Evolutionary conservation across 257 asterid genomes (phyloP).

Genomic region (Solanum boliviense): DNA sequence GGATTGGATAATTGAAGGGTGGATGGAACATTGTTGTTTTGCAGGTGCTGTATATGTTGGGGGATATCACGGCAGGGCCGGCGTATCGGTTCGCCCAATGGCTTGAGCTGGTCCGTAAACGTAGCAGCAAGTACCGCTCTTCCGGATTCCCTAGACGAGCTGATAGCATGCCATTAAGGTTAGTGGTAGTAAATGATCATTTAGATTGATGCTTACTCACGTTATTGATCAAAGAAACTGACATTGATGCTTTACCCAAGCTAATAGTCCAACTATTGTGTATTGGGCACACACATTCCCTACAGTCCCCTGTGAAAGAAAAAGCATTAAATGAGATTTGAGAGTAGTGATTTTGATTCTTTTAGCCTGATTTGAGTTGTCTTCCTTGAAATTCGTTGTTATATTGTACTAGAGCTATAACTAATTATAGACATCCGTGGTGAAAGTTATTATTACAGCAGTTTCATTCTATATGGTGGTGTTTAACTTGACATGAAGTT

Average conservation of each 20-base stretch:
- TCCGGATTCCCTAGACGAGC: conserved; percentile 79
- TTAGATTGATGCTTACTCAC: not conserved
- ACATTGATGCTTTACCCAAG: not conserved
- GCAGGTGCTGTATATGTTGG: conserved; percentile 97
- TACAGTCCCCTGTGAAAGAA: not conserved
- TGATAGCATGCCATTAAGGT: conserved; percentile 69
- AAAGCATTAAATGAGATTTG: not conserved
- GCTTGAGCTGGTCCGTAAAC: conserved; percentile 96
- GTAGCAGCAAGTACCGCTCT: conserved; percentile 73
- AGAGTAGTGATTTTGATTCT: not conserved
- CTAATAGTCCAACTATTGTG: not conserved
- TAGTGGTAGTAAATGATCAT: not conserved
- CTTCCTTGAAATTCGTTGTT: not conserved
- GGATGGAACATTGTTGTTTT: not conserved
- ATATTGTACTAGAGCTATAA: not conserved
- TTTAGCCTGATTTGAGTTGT: not conserved
- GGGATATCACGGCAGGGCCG: conserved; percentile 92
- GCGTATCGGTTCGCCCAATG: conserved; percentile 90
- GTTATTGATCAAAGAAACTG: not conserved
- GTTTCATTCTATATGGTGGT: not conserved
- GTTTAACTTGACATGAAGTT: not conserved
- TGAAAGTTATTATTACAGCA: not conserved
- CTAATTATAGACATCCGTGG: not conserved
- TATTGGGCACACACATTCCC: not conserved
- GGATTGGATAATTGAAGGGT: not conserved